Evolutionary conservation across 768 basidiomycete genomes (phyloP).

Genomic region (Brasilioporus rufonigricans): DNA sequence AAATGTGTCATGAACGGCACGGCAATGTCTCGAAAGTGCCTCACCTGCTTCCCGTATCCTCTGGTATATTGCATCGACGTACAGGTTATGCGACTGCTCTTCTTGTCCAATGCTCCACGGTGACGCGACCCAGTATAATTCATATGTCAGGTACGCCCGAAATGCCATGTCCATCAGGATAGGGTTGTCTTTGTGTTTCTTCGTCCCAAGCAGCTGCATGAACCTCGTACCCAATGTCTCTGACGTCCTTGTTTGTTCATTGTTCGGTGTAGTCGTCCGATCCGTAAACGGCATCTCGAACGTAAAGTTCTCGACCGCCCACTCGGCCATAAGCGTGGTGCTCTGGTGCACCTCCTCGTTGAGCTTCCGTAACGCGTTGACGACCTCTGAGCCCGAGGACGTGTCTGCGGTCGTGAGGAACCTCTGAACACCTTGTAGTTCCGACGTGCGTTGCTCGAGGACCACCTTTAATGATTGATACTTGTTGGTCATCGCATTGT

Average conservation of each 20-base stretch:
- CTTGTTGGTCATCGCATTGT: conserved; percentile 8
- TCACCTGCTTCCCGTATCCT: conserved; percentile 34
- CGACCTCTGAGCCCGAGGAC: conserved; percentile 44
- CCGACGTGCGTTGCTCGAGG: conserved; percentile 39
- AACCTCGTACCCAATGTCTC: conserved; percentile 15
- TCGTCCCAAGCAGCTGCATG: conserved; percentile 19
- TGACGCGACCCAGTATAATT: conserved; percentile 18
- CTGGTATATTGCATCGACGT: conserved; percentile 30
- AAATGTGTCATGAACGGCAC: not conserved
- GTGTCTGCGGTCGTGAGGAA: conserved; percentile 42
- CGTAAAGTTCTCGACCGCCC: conserved; percentile 38
- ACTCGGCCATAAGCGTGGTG: conserved; percentile 43
- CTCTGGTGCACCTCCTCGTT: conserved; percentile 47
- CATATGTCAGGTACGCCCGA: conserved; percentile 25
- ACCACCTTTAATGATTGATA: conserved; percentile 19
- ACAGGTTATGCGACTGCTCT: conserved; percentile 12
- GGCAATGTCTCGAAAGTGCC: conserved; percentile 1
- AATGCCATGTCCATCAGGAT: conserved; percentile 33
- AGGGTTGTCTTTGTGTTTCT: conserved; percentile 24
- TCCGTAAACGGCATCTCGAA: conserved; percentile 17
- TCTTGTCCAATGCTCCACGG: conserved; percentile 24
- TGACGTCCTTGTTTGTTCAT: conserved; percentile 10
- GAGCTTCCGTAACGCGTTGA: conserved; percentile 39
- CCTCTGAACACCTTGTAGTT: conserved; percentile 41
- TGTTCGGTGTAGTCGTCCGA: conserved; percentile 1